Conservation (phyloP, 805 yeast species). For the Lipomyces kockii region DNA sequence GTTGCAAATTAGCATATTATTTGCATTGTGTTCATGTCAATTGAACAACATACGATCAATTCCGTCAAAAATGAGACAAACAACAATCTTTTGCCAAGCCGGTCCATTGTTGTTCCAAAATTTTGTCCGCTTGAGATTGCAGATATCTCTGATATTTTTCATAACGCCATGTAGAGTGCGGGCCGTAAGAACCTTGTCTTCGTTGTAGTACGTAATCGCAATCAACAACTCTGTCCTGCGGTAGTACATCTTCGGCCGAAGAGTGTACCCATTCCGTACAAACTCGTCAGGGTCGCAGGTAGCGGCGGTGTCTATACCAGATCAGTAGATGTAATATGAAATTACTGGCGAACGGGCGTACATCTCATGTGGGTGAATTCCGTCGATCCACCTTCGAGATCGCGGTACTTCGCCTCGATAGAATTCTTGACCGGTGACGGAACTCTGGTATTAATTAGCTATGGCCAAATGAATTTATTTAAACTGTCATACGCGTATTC, state of each 20-base stretch:
- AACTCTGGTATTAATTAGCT: constrained; percentile 40
- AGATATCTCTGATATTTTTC: constrained; percentile 65
- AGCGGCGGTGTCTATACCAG: constrained; percentile 53
- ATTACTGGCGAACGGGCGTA: constrained; percentile 7
- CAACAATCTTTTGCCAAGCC: constrained; percentile 70
- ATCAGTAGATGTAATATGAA: not conserved
- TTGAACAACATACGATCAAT: constrained; percentile 51
- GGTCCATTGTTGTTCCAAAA: constrained; percentile 57
- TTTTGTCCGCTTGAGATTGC: constrained; percentile 53
- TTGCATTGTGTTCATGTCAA: not conserved
- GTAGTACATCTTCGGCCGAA: constrained; percentile 61
- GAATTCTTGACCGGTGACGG: constrained; percentile 50
- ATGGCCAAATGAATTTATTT: constrained; percentile 4
- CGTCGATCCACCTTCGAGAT: constrained; percentile 46
- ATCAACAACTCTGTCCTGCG: constrained; percentile 65
- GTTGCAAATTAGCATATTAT: not conserved
- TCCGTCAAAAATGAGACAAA: constrained; percentile 67
- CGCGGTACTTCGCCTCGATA: constrained; percentile 46
- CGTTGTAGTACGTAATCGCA: constrained; percentile 69
- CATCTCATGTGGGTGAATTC: constrained; percentile 67
- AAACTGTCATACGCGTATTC: constrained; percentile 29
- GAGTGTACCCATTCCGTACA: constrained; percentile 57
- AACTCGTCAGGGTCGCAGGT: constrained; percentile 73
- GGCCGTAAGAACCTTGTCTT: constrained; percentile 65
- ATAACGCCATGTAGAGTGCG: constrained; percentile 64